Base-by-base conservation (phyloP, 805 yeast genomes). In the Kodamaea neixiangensis region DNA sequence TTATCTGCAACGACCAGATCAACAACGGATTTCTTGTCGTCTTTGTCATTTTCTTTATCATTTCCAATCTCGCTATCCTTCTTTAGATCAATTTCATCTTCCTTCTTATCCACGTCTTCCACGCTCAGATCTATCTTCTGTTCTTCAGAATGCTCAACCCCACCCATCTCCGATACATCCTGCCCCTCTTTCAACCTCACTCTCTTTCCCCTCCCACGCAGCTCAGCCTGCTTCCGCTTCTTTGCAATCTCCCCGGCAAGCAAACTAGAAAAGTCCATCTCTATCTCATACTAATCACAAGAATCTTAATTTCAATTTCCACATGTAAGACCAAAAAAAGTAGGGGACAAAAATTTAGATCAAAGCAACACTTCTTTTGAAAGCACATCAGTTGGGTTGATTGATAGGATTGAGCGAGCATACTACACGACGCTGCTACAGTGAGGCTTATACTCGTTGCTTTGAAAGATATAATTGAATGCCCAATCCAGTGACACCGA, bases 201-300 rank as follows among this genome's bases (percentile, higher is more conserved):
- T 21, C 13, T 37, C 19, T 18, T 52, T 34, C 55, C 51, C 22
- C 48, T 29, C 31, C 52, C 31, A 25, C 31, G 31, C 31, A 25
- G 31, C 31, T 25, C 31, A 25, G 10, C 31, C 31, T 25, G 31
- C 11, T 61, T 59, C 56, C 69, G 67, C 65, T 78, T 78, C 64
- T 72, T 78, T 5, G 65, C 68, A 17, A 82, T 81, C 61, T 82
- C 86, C 21, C 68, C 63, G 1, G 74, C 58, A 48, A 82, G 68
- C 64, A 81, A 55, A 35, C 69, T 66, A 10, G 79, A 69, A 52
- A 81, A 75, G 58, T 80, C 78, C 85, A 81, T 81, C 7, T 15
- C 46, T 21, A 42, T 29, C 25, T 41, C 34, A 43, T 20, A 15
- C 14, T 17, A 18, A 17, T 39, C 35, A 47, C 13, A 25, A 25